Evolutionary conservation across 495 filamentous ascomycete genomes (phyloP).

Genomic region (Melanomma pulvis-pyrius): DNA sequence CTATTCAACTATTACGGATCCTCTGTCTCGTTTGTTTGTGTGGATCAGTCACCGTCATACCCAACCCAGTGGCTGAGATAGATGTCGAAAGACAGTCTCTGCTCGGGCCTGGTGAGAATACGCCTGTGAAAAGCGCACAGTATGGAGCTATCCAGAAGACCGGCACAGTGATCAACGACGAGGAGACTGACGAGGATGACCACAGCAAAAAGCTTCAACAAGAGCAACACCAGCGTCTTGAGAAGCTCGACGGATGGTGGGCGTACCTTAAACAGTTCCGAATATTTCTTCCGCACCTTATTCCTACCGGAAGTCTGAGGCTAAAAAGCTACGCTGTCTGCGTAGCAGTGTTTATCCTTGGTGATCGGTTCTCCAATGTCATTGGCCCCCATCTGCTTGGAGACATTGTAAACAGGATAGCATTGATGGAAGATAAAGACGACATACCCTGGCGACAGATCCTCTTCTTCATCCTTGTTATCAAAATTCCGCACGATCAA

Average conservation of each 20-base stretch:
- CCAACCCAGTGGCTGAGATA: not conserved
- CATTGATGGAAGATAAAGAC: constrained; percentile 20
- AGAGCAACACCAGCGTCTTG: constrained; percentile 35
- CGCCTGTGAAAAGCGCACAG: not conserved
- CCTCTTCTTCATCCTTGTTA: constrained; percentile 37
- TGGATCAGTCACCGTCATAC: not conserved
- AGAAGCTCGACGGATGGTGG: constrained; percentile 42
- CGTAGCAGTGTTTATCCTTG: constrained; percentile 32
- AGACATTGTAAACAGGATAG: constrained; percentile 38
- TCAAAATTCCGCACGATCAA: constrained; percentile 19
- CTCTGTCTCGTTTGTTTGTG: not conserved
- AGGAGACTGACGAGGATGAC: constrained; percentile 28
- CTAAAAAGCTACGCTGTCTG: constrained; percentile 37
- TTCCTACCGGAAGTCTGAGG: constrained; percentile 33
- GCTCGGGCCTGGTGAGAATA: not conserved
- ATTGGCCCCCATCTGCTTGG: constrained; percentile 41
- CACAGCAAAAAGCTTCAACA: constrained; percentile 22
- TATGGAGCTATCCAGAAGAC: not conserved
- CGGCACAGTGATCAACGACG: constrained; percentile 2
- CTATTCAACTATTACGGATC: not conserved
- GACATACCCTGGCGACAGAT: constrained; percentile 40
- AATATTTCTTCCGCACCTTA: constrained; percentile 44
- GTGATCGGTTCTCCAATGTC: constrained; percentile 40
- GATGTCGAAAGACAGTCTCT: not conserved
- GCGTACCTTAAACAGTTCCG: constrained; percentile 42